Evolutionary conservation across 257 asterid species (phyloP).

Genomic region (Solanum sitiens): DNA sequence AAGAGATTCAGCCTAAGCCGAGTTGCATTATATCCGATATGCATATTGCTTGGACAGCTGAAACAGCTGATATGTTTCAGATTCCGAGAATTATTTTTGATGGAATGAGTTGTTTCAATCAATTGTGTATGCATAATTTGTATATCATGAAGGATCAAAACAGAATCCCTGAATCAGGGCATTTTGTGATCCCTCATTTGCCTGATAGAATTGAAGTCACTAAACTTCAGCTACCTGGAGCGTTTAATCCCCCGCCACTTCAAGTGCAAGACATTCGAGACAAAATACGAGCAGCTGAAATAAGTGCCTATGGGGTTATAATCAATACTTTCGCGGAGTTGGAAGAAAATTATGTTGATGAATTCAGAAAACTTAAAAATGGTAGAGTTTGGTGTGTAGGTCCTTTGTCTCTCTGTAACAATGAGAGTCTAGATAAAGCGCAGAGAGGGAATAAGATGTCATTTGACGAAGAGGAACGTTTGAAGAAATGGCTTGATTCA

Average conservation of each 20-base stretch:
- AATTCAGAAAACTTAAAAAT: neutral
- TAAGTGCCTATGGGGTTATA: neutral
- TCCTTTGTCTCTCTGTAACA: neutral
- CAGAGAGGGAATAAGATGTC: neutral
- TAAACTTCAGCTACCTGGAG: neutral
- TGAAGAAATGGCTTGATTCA: neutral
- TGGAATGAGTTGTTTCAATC: neutral
- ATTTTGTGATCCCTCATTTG: neutral
- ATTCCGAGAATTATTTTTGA: neutral
- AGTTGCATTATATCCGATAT: neutral
- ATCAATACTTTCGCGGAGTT: constrained; percentile 1
- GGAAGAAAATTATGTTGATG: neutral
- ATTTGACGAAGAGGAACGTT: neutral
- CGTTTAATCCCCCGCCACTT: neutral
- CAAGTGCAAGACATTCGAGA: neutral
- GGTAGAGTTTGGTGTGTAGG: constrained; percentile 1
- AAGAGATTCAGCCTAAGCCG: neutral
- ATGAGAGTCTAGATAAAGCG: neutral
- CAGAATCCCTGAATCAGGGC: neutral
- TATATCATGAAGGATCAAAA: neutral
- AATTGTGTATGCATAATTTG: neutral
- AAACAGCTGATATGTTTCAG: neutral
- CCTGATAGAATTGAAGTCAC: neutral
- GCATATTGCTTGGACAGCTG: neutral
- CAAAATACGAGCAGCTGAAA: neutral